Conservation (phyloP, 1,284 basidiomycete genomes). For the Rhodofomes roseus region DNA sequence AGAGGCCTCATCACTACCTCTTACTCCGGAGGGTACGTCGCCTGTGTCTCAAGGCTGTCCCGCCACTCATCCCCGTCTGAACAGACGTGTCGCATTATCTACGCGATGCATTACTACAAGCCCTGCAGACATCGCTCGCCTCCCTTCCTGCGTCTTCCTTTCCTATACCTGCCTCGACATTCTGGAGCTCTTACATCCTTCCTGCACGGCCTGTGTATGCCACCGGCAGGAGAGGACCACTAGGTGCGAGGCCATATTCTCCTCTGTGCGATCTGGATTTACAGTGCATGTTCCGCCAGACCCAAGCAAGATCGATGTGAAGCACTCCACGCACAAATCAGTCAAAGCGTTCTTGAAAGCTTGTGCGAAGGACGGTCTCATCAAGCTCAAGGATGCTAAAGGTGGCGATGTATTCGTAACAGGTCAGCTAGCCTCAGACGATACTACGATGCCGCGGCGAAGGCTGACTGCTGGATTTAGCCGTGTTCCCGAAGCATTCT, state of each 20-base stretch:
- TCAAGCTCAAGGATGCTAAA: conserved; percentile 72
- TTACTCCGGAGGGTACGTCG: conserved; percentile 17
- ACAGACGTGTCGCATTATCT: conserved; percentile 66
- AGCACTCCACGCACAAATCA: conserved; percentile 75
- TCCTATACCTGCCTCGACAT: conserved; percentile 71
- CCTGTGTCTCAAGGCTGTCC: neutral
- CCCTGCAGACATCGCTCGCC: conserved; percentile 47
- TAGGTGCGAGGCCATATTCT: conserved; percentile 10
- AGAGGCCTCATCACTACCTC: neutral
- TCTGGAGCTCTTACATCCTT: conserved; percentile 77
- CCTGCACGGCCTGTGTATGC: conserved; percentile 67
- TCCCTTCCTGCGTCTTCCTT: conserved; percentile 51
- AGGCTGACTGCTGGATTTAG: conserved; percentile 16
- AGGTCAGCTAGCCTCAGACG: conserved; percentile 13
- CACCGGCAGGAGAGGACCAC: conserved; percentile 28
- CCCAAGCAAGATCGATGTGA: conserved; percentile 51
- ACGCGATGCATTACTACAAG: conserved; percentile 68
- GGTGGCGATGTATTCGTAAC: conserved; percentile 58
- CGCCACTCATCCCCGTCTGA: neutral
- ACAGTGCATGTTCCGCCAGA: conserved; percentile 16
- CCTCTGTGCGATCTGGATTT: too few relatives aligned
- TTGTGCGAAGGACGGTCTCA: conserved; percentile 65
- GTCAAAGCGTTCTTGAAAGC: conserved; percentile 76
- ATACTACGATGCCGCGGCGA: too few relatives aligned
- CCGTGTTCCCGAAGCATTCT: conserved; percentile 59